These are phyloP conservation scores for Phytophthora meadii DNA, from an alignment of 352 stramenopile genomes.

Conservation along the genomic window DNA sequence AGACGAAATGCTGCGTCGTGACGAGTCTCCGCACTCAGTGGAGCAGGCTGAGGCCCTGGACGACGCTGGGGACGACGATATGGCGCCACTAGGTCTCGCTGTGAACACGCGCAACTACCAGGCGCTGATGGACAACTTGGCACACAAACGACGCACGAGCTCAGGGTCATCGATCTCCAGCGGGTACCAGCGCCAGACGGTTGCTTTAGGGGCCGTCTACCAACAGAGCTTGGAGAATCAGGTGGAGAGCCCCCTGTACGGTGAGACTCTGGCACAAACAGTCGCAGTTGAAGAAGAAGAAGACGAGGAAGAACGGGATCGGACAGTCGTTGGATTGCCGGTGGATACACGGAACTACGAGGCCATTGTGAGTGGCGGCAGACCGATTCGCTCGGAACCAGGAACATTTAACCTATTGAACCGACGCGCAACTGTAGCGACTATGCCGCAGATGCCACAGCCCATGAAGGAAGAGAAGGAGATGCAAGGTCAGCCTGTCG, in stretches of 20 bases:
- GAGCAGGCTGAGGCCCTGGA: constrained; percentile 21
- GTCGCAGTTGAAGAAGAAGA: constrained; percentile 24
- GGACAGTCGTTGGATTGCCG: constrained; percentile 52
- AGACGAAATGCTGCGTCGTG: constrained; percentile 18
- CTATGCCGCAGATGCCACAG: constrained; percentile 28
- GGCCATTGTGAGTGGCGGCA: constrained; percentile 40
- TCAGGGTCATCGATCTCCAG: constrained; percentile 25
- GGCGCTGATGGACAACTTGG: constrained; percentile 54
- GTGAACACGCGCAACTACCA: constrained; percentile 74
- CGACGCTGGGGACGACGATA: constrained; percentile 25
- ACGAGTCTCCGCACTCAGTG: constrained; percentile 18
- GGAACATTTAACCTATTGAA: constrained; percentile 26
- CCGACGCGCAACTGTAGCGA: constrained; percentile 32
- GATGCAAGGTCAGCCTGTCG: constrained; percentile 5
- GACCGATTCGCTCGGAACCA: constrained; percentile 32
- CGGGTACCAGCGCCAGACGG: constrained; percentile 18
- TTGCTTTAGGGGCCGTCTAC: constrained; percentile 30
- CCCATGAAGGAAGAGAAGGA: constrained; percentile 5
- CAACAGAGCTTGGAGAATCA: constrained; percentile 20
- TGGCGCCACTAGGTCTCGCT: constrained; percentile 52
- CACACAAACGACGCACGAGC: constrained; percentile 14
- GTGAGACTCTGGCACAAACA: constrained; percentile 7
- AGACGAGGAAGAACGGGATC: constrained; percentile 36
- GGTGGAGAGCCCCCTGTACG: constrained; percentile 5
- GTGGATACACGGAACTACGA: constrained; percentile 63